phyloP scores from a whole-genome alignment of 2,329 filamentous ascomycete genomes.

The Beauveria sp. region DNA sequence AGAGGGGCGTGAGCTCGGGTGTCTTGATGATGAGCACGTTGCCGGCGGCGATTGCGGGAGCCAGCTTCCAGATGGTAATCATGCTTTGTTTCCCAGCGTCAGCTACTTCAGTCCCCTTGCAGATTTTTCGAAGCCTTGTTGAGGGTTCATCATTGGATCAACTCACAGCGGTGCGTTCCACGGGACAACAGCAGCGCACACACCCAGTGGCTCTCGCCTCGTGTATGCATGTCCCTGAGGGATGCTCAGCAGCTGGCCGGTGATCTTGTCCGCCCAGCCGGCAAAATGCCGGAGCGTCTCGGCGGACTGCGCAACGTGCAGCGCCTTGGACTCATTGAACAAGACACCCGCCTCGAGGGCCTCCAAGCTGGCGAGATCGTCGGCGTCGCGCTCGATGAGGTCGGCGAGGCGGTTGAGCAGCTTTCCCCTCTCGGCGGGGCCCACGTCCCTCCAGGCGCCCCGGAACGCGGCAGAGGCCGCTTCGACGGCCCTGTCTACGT shows the following conservation, averaged over 20 bases:
- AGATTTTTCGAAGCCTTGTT: neutral
- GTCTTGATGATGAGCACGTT: constrained; percentile 56
- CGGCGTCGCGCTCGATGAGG: constrained; percentile 9
- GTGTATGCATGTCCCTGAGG: constrained; percentile 60
- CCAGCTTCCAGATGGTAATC: constrained; percentile 58
- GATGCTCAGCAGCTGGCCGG: constrained; percentile 57
- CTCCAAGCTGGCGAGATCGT: constrained; percentile 13
- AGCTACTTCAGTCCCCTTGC: neutral
- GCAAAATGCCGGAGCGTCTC: constrained; percentile 54
- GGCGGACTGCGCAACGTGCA: constrained; percentile 11
- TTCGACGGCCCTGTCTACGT: constrained; percentile 13
- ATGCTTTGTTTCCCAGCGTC: neutral
- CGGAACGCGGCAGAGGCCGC: constrained; percentile 14
- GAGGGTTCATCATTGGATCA: no score
- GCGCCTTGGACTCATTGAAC: constrained; percentile 11
- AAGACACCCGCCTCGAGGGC: constrained; percentile 5
- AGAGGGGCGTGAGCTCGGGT: constrained; percentile 54
- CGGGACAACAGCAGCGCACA: constrained; percentile 62
- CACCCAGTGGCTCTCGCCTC: constrained; percentile 60
- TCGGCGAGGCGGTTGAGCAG: constrained; percentile 13
- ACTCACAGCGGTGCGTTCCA: constrained; percentile 61
- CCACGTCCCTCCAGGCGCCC: constrained; percentile 7
- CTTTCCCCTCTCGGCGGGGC: constrained; percentile 4
- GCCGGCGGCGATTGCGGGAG: constrained; percentile 55
- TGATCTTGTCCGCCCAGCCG: constrained; percentile 63